These are phyloP conservation scores for Halophytophthora batemanensis DNA, from an alignment of 352 stramenopile genomes.

Conservation along the genomic window DNA sequence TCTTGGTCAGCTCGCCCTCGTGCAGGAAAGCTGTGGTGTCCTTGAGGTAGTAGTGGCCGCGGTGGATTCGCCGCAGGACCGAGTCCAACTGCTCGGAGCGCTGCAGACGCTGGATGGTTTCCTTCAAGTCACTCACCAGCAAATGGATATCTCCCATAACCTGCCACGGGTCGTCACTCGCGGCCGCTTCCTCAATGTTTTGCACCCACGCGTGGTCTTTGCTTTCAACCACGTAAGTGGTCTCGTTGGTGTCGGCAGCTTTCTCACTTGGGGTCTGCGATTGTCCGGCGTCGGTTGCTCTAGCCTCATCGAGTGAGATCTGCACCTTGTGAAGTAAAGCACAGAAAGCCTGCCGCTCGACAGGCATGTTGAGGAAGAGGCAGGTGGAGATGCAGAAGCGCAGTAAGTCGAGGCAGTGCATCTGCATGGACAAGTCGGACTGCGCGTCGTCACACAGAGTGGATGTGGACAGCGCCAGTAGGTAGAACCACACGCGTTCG, in stretches of 20 bases:
- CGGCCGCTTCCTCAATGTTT: conserved; percentile 63
- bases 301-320: conserved; percentile 34
- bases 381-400: conserved; percentile 82
- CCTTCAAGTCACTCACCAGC: conserved; percentile 88
- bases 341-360: conserved; percentile 78
- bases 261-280: conserved; percentile 13
- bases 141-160: conserved; percentile 89
- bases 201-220: conserved; percentile 41
- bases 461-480: conserved; percentile 83
- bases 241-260: not conserved
- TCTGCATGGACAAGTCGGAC: conserved; percentile 71
- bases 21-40: conserved; percentile 93
- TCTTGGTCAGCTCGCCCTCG: conserved; percentile 94
- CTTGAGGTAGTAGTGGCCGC: conserved; percentile 90
- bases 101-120: conserved; percentile 81
- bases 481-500: conserved; percentile 94
- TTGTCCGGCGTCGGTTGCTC: not conserved
- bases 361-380: conserved; percentile 73
- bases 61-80: conserved; percentile 89
- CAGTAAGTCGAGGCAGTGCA: conserved; percentile 81
- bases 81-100: conserved; percentile 81
- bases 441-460: conserved; percentile 73
- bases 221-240: conserved; percentile 3
- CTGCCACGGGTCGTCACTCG: conserved; percentile 67
- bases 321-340: conserved; percentile 74